Conservation (phyloP, 495 filamentous ascomycete species). For the Penicillium simplicissimum region DNA sequence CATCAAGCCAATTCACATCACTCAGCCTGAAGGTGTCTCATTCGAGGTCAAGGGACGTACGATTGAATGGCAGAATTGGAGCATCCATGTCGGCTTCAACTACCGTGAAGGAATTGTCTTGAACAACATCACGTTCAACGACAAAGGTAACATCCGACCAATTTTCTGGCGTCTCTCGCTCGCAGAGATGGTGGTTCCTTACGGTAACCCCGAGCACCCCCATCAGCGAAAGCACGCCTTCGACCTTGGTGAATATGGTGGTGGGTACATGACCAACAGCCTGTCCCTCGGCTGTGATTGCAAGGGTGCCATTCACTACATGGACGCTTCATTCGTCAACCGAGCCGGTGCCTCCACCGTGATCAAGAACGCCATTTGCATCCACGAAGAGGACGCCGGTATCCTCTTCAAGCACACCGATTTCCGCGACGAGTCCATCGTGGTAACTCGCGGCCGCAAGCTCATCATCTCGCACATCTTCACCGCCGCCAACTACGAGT, state of each 20-base stretch:
- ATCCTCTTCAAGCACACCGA: constrained; percentile 85
- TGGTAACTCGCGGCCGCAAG: constrained; percentile 67
- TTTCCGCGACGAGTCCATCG: constrained; percentile 67
- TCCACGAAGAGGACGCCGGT: constrained; percentile 74
- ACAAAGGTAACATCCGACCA: constrained; percentile 71
- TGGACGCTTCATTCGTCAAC: constrained; percentile 57
- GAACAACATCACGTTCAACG: constrained; percentile 83
- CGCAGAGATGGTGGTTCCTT: constrained; percentile 79
- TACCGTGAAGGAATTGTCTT: constrained; percentile 78
- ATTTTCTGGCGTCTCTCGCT: constrained; percentile 70
- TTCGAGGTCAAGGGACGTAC: constrained; percentile 77
- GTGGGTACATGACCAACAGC: constrained; percentile 75
- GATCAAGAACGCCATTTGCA: constrained; percentile 74
- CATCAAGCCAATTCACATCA: constrained; percentile 92
- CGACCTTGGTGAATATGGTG: constrained; percentile 74
- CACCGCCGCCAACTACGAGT: constrained; percentile 65
- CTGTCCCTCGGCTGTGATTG: constrained; percentile 70
- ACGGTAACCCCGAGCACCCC: constrained; percentile 69
- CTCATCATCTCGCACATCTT: constrained; percentile 68
- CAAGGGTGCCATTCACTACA: constrained; percentile 74
- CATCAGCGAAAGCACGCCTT: constrained; percentile 80
- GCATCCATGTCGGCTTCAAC: constrained; percentile 83
- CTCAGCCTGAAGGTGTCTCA: constrained; percentile 90
- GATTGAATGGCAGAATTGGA: constrained; percentile 96
- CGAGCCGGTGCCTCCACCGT: constrained; percentile 58